Conservation (phyloP, 1,284 basidiomycete genomes). For the Microbotryum saponariae region DNA sequence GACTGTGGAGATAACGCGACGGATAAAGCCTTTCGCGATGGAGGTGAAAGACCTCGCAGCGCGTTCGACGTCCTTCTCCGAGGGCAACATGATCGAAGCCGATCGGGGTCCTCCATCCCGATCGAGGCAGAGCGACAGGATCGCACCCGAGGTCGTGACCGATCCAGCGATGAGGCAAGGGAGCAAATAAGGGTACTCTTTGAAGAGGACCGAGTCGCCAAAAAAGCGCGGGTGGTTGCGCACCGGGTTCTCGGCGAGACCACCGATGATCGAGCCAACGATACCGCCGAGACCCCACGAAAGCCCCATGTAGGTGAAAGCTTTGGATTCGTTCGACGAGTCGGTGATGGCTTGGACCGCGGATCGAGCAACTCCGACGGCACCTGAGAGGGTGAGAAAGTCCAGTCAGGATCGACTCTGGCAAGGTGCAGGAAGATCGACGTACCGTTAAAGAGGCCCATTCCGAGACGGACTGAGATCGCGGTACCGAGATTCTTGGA, state of each 20-base stretch:
- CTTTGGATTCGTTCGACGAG: conserved; percentile 36
- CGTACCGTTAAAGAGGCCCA: conserved; percentile 92
- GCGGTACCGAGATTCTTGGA: conserved; percentile 53
- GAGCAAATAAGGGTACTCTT: conserved; percentile 80
- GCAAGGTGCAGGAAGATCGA: conserved; percentile 39
- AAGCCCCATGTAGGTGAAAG: conserved; percentile 31
- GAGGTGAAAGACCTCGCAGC: conserved; percentile 3
- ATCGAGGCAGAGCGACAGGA: conserved; percentile 80
- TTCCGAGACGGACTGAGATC: conserved; percentile 76
- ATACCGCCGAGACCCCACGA: conserved; percentile 36
- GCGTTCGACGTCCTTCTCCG: conserved; percentile 53
- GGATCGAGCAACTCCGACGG: conserved; percentile 51
- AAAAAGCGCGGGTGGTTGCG: conserved; percentile 31
- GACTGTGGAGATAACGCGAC: background rate
- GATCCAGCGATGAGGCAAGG: conserved; percentile 60
- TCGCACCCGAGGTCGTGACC: conserved; percentile 54
- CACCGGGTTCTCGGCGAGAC: conserved; percentile 26
- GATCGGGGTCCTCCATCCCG: conserved; percentile 80
- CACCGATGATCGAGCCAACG: conserved; percentile 33
- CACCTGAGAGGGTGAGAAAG: conserved; percentile 13
- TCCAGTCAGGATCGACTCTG: too few relatives aligned
- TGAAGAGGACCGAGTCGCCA: conserved; percentile 52
- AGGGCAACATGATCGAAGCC: conserved; percentile 68
- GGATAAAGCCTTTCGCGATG: background rate
- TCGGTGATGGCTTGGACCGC: conserved; percentile 83